phyloP scores from a whole-genome alignment of 2,329 filamentous ascomycete species.

The Penicillium italicum region DNA sequence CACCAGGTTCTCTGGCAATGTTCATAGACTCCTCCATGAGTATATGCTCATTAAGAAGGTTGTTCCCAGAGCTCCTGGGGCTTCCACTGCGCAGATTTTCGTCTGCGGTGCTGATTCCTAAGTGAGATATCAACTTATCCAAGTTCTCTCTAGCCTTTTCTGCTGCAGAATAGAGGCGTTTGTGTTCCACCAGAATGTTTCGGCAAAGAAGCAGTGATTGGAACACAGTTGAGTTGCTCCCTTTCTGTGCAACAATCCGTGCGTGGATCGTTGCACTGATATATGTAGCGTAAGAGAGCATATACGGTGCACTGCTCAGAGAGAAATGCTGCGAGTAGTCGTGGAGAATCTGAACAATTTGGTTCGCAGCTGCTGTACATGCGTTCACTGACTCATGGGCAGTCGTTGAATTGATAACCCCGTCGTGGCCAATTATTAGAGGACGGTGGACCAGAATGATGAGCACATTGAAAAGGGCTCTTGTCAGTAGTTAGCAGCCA shows the following conservation, averaged over 20 bases:
- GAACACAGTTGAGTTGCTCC: constrained; percentile 25
- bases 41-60: neutral
- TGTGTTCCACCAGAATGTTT: constrained; percentile 20
- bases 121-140: constrained; percentile 17
- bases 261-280: constrained; percentile 53
- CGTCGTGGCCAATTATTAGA: constrained; percentile 30
- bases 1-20: neutral
- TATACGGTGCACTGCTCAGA: constrained; percentile 42
- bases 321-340: constrained; percentile 42
- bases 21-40: neutral
- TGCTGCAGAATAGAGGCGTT: constrained; percentile 21
- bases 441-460: constrained; percentile 45
- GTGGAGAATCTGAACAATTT: constrained; percentile 35
- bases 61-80: neutral
- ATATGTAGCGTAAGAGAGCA: constrained; percentile 55
- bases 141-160: constrained; percentile 24
- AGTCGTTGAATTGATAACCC: constrained; percentile 16
- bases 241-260: constrained; percentile 43
- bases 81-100: neutral
- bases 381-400: constrained; percentile 28
- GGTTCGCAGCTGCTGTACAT: constrained; percentile 35
- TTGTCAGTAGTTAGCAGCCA: constrained; percentile 7
- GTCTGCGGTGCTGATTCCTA: constrained; percentile 14
- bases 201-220: constrained; percentile 22
- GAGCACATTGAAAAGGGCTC: constrained; percentile 40